Percentiles rank a stretch among this genome's conserved stretches.
Conservation (phyloP, 495 filamentous ascomycete species). For the Aspergillus haitiensis region DNA sequence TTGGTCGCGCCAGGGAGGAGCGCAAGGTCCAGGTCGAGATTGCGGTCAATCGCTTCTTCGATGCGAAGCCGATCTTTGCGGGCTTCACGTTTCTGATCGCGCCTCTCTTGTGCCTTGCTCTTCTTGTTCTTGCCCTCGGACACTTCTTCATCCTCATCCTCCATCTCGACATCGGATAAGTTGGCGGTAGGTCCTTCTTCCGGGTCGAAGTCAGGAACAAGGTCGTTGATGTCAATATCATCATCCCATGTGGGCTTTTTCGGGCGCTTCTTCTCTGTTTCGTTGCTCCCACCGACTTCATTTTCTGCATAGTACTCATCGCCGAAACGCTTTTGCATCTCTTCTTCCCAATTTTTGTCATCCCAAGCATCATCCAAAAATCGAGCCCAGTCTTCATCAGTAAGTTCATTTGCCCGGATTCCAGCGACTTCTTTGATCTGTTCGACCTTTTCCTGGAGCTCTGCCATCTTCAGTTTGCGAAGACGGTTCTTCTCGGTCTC, state of each 20-base stretch:
- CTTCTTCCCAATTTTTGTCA: slow-evolving; percentile 80
- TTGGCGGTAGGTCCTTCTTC: slow-evolving; percentile 56
- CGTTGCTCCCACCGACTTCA: slow-evolving; percentile 50
- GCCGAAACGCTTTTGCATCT: slow-evolving; percentile 84
- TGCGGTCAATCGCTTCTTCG: slow-evolving; percentile 81
- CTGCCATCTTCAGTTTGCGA: slow-evolving; percentile 82
- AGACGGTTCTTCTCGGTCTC: slow-evolving; percentile 81
- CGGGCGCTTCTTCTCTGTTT: slow-evolving; percentile 52
- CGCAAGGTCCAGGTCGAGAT: slow-evolving; percentile 68
- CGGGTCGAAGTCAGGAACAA: slow-evolving; percentile 80
- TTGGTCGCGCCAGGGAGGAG: slow-evolving; percentile 56
- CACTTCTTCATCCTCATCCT: slow-evolving; percentile 45
- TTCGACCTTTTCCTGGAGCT: slow-evolving; percentile 76
- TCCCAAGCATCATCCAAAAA: slow-evolving; percentile 86
- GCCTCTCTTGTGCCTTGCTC: slow-evolving; percentile 65
- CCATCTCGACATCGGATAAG: slow-evolving; percentile 54
- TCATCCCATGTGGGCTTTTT: slow-evolving; percentile 97
- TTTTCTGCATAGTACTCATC: slow-evolving; percentile 80
- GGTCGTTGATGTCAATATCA: slow-evolving; percentile 92
- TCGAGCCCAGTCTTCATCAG: slow-evolving; percentile 75
- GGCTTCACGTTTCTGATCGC: slow-evolving; percentile 69
- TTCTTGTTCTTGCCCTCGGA: slow-evolving; percentile 47
- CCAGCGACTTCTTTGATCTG: slow-evolving; percentile 88
- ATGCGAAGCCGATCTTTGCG: slow-evolving; percentile 79
- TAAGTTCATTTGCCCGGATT: slow-evolving; percentile 58